Percentiles rank a stretch among this genome's conserved stretches.
Evolutionary conservation across 108 stramenopile species (phyloP).

Genomic region (Fragilariopsis cylindrus): DNA sequence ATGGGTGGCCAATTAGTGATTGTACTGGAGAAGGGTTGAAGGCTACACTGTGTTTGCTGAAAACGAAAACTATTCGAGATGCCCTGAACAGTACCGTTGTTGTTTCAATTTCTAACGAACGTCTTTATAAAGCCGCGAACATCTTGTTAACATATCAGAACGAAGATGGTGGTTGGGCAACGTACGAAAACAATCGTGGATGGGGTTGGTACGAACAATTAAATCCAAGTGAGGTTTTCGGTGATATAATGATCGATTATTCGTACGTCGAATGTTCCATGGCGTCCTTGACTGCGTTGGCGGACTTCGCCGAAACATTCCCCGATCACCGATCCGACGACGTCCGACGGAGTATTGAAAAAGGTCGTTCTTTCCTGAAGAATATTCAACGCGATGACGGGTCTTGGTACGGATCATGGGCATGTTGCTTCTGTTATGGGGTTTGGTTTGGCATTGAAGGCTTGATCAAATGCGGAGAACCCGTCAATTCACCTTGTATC

Average conservation of each 20-base stretch:
- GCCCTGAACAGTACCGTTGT: constrained; percentile 49
- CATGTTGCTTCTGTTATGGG: constrained; percentile 92
- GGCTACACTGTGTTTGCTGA: constrained; percentile 72
- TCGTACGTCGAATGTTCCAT: constrained; percentile 98
- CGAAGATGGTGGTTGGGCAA: constrained; percentile 97
- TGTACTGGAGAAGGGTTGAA: constrained; percentile 98
- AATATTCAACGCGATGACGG: constrained; percentile 95
- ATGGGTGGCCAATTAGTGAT: constrained; percentile 99
- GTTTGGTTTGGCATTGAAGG: constrained; percentile 98
- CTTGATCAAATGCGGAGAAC: constrained; percentile 79
- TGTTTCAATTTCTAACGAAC: constrained; percentile 51
- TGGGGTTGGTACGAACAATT: constrained; percentile 96
- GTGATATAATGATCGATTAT: constrained; percentile 99
- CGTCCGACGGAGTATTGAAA: constrained; percentile 65
- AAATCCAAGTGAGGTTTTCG: constrained; percentile 98
- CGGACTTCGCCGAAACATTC: constrained; percentile 81
- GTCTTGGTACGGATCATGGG: constrained; percentile 97
- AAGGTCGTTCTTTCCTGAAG: constrained; percentile 89
- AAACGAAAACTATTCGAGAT: constrained; percentile 52
- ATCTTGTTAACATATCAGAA: constrained; percentile 93
- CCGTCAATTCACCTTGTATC: constrained; percentile 55
- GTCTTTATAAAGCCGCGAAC: constrained; percentile 83
- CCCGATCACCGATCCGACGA: constrained; percentile 82
- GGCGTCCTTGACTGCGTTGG: constrained; percentile 92
- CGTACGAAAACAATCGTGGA: constrained; percentile 99